Percentiles rank a stretch among this genome's conserved stretches.
These are phyloP conservation scores for Globisporangium cederbergense DNA, from an alignment of 352 stramenopile genomes.

Conservation along the genomic window DNA sequence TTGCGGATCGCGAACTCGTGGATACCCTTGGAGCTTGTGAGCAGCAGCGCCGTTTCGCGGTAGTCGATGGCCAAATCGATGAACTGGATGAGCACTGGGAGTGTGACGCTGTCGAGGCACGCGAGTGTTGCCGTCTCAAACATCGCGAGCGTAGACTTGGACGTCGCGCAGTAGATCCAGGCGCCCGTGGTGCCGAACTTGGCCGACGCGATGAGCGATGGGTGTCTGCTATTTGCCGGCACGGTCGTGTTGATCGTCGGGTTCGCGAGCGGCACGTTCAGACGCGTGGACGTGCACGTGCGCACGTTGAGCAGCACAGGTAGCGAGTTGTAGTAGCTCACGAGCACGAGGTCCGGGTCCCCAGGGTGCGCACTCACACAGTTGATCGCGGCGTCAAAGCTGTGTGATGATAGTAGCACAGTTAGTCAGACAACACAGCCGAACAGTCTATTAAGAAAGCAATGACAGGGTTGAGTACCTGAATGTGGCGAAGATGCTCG, in stretches of 20 bases:
- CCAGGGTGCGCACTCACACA: constrained; percentile 48
- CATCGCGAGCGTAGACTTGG: constrained; percentile 61
- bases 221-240: constrained; percentile 49
- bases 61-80: constrained; percentile 60
- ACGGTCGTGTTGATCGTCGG: constrained; percentile 42
- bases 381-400: constrained; percentile 57
- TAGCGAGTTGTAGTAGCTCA: constrained; percentile 55
- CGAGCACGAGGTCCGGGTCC: constrained; percentile 49
- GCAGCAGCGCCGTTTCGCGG: constrained; percentile 42
- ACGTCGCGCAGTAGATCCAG: constrained; percentile 69
- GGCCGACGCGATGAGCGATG: constrained; percentile 48
- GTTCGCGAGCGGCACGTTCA: constrained; percentile 48
- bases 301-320: constrained; percentile 52
- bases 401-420: neutral
- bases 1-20: constrained; percentile 47
- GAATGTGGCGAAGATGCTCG: constrained; percentile 54
- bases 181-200: constrained; percentile 45
- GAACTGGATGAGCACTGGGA: constrained; percentile 61
- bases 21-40: constrained; percentile 76
- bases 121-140: constrained; percentile 46
- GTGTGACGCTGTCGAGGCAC: constrained; percentile 42
- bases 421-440: neutral
- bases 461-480: constrained; percentile 1
- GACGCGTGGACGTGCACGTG: constrained; percentile 25
- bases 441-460: neutral